Base-by-base conservation (phyloP, 139 green algal species). In the Chlamydomonas eustigma region DNA sequence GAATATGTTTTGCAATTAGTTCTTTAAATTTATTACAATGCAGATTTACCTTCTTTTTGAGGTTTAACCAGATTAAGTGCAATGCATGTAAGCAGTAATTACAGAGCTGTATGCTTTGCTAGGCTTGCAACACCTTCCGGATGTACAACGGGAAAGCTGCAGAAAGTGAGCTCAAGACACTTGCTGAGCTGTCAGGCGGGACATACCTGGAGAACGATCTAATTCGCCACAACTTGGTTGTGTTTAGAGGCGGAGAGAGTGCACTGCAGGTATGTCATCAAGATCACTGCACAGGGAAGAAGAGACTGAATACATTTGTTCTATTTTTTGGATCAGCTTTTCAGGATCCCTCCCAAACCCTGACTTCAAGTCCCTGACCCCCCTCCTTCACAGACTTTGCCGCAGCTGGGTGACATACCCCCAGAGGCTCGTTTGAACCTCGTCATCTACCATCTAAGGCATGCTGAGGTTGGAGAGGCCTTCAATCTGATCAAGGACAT, bases 401-500 rank as follows among this genome's bases (percentile, higher is more conserved):
- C 87, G 18, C 74, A 65, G 1, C 73, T 97, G 65, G 71, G 85
- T 3, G 87, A 90, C 18, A 74, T 92, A 31, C 86, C 84, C 0
- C 87, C 85, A 31, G 92, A 97, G 81, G 92, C 92, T 2, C 77
- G 83, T 1, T 87, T 94, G 18, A 97, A 96, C 84, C 79, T 96
- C 64, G 88, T 93, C 4, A 91, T 97, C 68, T 85, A 92, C 80
- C 81, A 97, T 77, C 80, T 96, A 63, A 68, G 84, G 2, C 78
- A 84, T 31, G 79, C 76, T 25, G 81, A 92, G 31, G 38, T 90
- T 4, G 78, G 82, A 0, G 87, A 94, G 74, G 92, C 92, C 38
- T 87, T 88, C 67, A 82, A 83, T 1, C 81, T 97, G 6, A 82
- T 93, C 30, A 89, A 92, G 37, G 86, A 93, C 75, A 72, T 95